phyloP scores from a whole-genome alignment of 1,139 yeast genomes.

The Yamadazyma membranifaciens region DNA sequence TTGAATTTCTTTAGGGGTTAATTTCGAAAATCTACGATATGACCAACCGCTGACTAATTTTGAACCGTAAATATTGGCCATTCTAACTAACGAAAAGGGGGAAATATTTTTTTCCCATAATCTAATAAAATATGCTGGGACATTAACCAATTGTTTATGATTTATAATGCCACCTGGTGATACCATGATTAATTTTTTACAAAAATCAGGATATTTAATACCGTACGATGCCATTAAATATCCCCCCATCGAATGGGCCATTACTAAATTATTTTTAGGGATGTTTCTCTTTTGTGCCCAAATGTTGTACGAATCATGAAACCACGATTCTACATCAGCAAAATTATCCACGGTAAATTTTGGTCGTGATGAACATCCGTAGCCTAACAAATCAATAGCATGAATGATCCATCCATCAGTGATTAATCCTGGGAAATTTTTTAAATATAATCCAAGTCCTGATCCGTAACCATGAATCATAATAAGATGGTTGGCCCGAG shows the following conservation, averaged over 20 bases:
- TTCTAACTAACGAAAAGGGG: conserved; percentile 66
- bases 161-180: conserved; percentile 66
- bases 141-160: conserved; percentile 39
- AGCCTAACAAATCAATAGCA: conserved; percentile 72
- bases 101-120: conserved; percentile 73
- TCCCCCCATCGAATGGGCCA: conserved; percentile 68
- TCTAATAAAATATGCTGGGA: conserved; percentile 63
- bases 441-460: conserved; percentile 67
- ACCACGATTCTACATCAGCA: conserved; percentile 48
- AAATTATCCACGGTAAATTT: conserved; percentile 25
- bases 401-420: conserved; percentile 58
- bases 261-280: conserved; percentile 37
- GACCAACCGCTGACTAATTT: conserved; percentile 79
- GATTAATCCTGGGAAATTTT: conserved; percentile 52
- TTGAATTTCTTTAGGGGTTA: conserved; percentile 36
- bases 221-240: conserved; percentile 52
- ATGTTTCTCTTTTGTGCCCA: conserved; percentile 42
- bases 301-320: conserved; percentile 46
- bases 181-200: conserved; percentile 48
- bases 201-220: conserved; percentile 41
- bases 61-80: conserved; percentile 66
- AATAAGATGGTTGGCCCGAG: conserved; percentile 51
- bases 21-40: conserved; percentile 57
- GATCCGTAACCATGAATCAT: conserved; percentile 80
- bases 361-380: conserved; percentile 72